phyloP scores from a whole-genome alignment of 345 rosid genomes.

The Syzygium grande region DNA sequence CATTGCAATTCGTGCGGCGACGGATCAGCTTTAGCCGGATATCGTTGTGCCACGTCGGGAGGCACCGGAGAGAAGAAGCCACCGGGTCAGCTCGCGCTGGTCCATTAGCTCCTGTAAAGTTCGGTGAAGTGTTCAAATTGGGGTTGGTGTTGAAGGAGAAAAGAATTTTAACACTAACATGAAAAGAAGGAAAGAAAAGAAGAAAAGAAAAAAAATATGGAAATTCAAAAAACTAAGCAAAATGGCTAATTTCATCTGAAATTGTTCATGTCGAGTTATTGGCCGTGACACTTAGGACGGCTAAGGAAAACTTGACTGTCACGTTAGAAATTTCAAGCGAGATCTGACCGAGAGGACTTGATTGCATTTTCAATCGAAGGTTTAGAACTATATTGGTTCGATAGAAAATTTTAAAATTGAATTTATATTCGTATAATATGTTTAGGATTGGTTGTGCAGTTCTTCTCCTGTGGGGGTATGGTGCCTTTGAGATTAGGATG shows the following conservation, averaged over 20 bases:
- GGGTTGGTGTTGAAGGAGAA: too few relatives aligned
- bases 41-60: slow-evolving; percentile 47
- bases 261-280: background rate
- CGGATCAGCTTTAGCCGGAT: slow-evolving; percentile 27
- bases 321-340: rapidly evolving
- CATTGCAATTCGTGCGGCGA: background rate
- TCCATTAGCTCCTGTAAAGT: background rate
- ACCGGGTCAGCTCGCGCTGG: slow-evolving; percentile 33
- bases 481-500: background rate
- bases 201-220: too few relatives aligned
- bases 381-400: background rate
- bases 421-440: background rate
- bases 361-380: background rate
- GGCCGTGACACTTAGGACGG: too few relatives aligned
- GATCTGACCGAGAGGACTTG: background rate
- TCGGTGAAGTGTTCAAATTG: background rate
- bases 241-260: background rate
- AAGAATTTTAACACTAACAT: too few relatives aligned
- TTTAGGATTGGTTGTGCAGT: background rate
- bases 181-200: too few relatives aligned
- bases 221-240: background rate
- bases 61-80: slow-evolving; percentile 41
- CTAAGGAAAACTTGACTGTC: too few relatives aligned
- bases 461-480: background rate
- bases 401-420: background rate